Evolutionary conservation across 1,284 basidiomycete genomes (phyloP).

Genomic region (Ganoderma meredithae): DNA sequence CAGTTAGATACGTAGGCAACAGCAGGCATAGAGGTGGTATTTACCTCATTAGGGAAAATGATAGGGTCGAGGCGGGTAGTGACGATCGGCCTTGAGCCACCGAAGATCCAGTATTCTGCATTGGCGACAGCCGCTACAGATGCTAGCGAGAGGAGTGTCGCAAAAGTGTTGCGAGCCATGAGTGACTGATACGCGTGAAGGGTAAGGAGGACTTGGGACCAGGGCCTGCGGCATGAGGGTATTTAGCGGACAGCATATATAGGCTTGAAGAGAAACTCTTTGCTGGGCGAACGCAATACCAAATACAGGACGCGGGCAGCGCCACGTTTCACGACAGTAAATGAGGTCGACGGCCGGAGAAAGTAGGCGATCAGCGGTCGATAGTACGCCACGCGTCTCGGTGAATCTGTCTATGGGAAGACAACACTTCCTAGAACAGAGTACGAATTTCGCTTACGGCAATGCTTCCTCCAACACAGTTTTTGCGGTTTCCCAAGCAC

Average conservation of each 20-base stretch:
- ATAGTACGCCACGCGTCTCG: neutral
- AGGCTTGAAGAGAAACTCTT: neutral
- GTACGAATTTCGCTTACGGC: neutral
- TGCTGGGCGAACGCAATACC: too few species aligned
- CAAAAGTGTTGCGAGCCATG: slow-evolving; percentile 11
- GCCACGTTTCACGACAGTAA: neutral
- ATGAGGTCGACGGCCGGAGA: neutral
- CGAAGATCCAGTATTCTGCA: slow-evolving; percentile 38
- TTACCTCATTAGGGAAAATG: slow-evolving; percentile 36
- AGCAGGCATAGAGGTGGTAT: slow-evolving; percentile 4
- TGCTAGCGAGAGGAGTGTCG: slow-evolving; percentile 28
- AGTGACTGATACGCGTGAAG: neutral
- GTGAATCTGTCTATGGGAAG: neutral
- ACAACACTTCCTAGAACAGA: neutral
- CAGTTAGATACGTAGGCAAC: too few species aligned
- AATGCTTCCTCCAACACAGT: neutral
- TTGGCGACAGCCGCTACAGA: slow-evolving; percentile 33
- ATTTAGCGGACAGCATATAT: neutral
- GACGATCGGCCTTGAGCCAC: slow-evolving; percentile 35
- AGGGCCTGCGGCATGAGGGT: slow-evolving; percentile 3
- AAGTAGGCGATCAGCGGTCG: neutral
- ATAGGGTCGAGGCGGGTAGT: slow-evolving; percentile 41
- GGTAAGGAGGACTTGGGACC: neutral
- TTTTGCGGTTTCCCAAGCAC: neutral
- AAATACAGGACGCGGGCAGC: neutral